These are phyloP conservation scores for Xylogone sp. DNA, from an alignment of 2,329 filamentous ascomycete genomes.

Conservation along the genomic window DNA sequence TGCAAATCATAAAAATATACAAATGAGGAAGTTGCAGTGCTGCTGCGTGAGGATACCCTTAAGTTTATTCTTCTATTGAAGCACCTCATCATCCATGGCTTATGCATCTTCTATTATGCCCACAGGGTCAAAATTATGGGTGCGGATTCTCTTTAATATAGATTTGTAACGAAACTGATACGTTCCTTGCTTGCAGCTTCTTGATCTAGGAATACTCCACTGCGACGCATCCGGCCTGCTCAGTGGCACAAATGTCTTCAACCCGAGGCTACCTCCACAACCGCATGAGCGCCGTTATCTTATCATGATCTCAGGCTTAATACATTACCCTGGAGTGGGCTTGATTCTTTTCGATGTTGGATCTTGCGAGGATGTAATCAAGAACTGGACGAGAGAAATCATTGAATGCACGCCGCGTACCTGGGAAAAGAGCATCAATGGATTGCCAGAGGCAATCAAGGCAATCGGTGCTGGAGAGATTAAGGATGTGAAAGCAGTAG, in stretches of 20 bases:
- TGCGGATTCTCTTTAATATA: too few species aligned
- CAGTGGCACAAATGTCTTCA: not conserved
- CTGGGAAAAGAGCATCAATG: not conserved
- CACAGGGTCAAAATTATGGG: too few species aligned
- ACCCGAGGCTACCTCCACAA: not conserved
- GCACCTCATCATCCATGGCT: too few species aligned
- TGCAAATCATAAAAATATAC: too few species aligned
- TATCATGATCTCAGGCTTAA: not conserved
- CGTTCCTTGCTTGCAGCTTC: not conserved
- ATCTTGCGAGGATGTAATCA: not conserved
- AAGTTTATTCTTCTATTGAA: too few species aligned
- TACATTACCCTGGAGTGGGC: not conserved
- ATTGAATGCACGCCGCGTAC: not conserved
- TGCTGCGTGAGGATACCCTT: too few species aligned
- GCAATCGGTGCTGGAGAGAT: slow-evolving; percentile 22
- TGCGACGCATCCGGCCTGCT: not conserved
- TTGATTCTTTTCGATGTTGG: not conserved
- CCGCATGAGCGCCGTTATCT: not conserved
- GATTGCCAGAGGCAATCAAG: slow-evolving; percentile 8
- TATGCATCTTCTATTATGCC: too few species aligned
- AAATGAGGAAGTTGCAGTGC: too few species aligned
- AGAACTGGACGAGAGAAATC: not conserved
- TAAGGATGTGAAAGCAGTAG: slow-evolving; percentile 39
- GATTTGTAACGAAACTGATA: too few species aligned
- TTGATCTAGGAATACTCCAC: not conserved